Evolutionary conservation across 306 rosid species (phyloP).

Genomic region (Hippophae rhamnoides): DNA sequence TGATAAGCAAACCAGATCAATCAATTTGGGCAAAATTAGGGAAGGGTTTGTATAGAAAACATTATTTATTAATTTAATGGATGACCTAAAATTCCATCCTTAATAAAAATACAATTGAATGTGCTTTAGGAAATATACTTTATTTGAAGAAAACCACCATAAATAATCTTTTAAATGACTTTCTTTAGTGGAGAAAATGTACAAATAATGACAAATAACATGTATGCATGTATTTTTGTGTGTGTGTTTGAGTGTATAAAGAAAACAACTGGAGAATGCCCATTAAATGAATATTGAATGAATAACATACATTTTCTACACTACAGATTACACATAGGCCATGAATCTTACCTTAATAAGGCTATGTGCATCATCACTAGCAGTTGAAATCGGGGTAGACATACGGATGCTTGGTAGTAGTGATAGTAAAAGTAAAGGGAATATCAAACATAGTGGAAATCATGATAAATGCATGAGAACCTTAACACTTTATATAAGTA

Average conservation of each 20-base stretch:
- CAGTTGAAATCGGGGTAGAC: no score
- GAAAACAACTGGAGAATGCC: neutral
- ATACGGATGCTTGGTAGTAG: no score
- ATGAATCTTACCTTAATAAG: no score
- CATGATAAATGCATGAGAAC: no score
- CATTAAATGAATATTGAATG: neutral
- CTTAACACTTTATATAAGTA: no score
- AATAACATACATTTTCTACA: no score
- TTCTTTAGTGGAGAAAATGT: neutral
- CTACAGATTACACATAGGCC: no score
- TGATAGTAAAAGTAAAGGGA: no score
- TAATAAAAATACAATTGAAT: neutral
- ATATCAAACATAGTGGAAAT: no score
- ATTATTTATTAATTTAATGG: slow-evolving; percentile 18
- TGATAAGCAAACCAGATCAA: slow-evolving; percentile 45
- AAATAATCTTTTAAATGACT: neutral
- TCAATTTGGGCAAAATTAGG: slow-evolving; percentile 50
- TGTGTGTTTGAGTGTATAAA: neutral
- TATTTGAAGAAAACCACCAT: neutral
- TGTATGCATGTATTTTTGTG: no score
- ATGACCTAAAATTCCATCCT: neutral
- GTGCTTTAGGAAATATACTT: no score
- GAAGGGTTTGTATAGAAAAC: slow-evolving; percentile 56
- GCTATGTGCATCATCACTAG: no score
- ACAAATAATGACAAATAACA: neutral